A percentile compares a stretch with the other conserved stretches of the same genome.
These are phyloP conservation scores for Asterella californica DNA, from an alignment of 225 moss, liverwort and hornwort genomes.

Conservation along the genomic window DNA sequence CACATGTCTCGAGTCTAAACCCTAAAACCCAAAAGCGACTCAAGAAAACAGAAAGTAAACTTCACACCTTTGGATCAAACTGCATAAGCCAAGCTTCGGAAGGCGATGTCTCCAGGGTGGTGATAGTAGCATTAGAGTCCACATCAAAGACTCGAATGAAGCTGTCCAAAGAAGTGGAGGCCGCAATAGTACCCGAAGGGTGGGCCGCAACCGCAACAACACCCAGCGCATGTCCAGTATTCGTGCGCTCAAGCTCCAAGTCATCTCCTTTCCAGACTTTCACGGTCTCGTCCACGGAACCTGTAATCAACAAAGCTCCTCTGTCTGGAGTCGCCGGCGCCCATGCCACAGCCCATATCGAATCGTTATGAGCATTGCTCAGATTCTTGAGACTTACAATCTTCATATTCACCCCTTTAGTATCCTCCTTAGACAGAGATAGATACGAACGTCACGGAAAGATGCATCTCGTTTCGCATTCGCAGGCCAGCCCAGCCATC, in stretches of 20 bases:
- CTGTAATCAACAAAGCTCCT: conserved; percentile 67
- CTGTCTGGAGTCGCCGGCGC: conserved; percentile 74
- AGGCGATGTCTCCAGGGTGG: conserved; percentile 84
- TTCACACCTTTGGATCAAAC: conserved; percentile 96
- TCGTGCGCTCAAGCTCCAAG: conserved; percentile 76
- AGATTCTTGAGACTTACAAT: conserved; percentile 79
- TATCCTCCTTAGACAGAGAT: too few species aligned
- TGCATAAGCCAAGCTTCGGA: conserved; percentile 96
- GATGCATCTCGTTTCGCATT: too few species aligned
- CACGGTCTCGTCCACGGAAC: conserved; percentile 92
- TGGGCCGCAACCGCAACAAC: conserved; percentile 91
- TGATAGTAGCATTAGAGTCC: conserved; percentile 78
- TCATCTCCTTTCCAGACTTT: conserved; percentile 97
- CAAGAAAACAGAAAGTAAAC: neutral
- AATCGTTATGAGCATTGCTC: conserved; percentile 79
- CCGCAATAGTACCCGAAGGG: conserved; percentile 75
- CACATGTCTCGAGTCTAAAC: neutral
- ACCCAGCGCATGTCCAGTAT: conserved; percentile 89
- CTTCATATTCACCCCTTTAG: conserved; percentile 50
- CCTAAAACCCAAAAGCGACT: neutral
- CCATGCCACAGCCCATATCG: conserved; percentile 95
- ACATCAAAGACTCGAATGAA: conserved; percentile 87
- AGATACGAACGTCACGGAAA: too few species aligned
- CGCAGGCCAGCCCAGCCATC: too few species aligned
- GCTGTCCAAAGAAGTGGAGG: conserved; percentile 94